Evolutionary conservation across 371 early-diverging fungal species (phyloP).

Genomic region (Mortierella sp.): DNA sequence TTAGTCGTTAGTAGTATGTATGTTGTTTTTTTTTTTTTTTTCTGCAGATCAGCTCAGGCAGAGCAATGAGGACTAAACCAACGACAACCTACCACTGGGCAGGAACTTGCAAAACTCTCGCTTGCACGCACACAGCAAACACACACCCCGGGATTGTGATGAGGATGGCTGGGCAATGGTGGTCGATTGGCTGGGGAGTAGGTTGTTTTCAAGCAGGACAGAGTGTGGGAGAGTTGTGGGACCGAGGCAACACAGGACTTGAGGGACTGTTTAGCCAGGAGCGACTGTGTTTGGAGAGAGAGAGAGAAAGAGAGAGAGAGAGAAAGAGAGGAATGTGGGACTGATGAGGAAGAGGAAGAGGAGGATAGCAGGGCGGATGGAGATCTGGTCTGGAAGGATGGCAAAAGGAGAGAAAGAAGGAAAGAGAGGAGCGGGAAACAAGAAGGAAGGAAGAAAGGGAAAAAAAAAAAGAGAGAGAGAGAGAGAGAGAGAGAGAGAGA

Average conservation of each 20-base stretch:
- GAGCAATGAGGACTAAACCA: background rate
- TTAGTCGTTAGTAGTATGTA: background rate
- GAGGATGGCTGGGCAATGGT: too few relatives aligned
- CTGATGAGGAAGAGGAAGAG: background rate
- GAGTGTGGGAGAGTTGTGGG: background rate
- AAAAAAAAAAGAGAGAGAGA: background rate
- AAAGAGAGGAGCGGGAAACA: background rate
- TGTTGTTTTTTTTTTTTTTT: background rate
- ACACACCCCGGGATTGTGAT: conserved; percentile 5
- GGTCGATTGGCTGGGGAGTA: background rate
- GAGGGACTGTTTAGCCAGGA: background rate
- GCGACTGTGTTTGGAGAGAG: too few relatives aligned
- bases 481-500: background rate
- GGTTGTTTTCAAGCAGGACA: background rate
- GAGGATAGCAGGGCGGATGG: background rate
- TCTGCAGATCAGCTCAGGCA: background rate
- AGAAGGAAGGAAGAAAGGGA: background rate
- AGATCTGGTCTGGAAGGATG: background rate
- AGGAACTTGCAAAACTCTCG: background rate
- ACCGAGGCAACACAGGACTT: background rate
- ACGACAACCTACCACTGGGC: background rate
- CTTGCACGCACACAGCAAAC: background rate
- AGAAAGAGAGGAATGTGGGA: background rate
- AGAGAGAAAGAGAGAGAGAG: background rate
- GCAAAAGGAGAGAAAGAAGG: background rate